A percentile compares a stretch with the other conserved stretches of the same genome.
Evolutionary conservation across 352 stramenopile species (phyloP).

Genomic region (Globisporangium rhizosaccharum): DNA sequence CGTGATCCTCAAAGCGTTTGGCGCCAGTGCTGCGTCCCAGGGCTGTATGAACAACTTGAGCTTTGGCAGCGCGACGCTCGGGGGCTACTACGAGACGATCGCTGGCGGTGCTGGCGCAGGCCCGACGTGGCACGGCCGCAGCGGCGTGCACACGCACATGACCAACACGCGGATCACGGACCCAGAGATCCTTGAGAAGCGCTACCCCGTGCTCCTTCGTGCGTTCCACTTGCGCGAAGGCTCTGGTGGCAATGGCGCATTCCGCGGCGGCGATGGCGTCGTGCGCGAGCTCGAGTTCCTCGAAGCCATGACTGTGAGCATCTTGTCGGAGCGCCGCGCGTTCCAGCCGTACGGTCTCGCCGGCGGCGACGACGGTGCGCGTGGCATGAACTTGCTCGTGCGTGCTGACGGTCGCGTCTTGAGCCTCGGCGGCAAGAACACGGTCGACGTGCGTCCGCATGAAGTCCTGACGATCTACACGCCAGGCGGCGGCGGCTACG

Average conservation of each 20-base stretch:
- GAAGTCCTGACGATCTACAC: constrained; percentile 95
- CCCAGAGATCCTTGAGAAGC: constrained; percentile 98
- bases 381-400: constrained; percentile 92
- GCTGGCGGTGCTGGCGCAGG: constrained; percentile 95
- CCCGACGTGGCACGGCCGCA: constrained; percentile 94
- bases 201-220: constrained; percentile 89
- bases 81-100: constrained; percentile 99
- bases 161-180: constrained; percentile 99
- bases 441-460: constrained; percentile 86
- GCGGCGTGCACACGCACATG: constrained; percentile 98
- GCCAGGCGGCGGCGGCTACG: constrained; percentile 95
- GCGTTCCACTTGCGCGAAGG: constrained; percentile 80
- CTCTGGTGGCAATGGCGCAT: constrained; percentile 90
- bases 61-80: constrained; percentile 93
- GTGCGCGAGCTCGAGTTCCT: constrained; percentile 96
- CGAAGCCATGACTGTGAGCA: constrained; percentile 93
- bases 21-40: constrained; percentile 94
- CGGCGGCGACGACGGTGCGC: constrained; percentile 86
- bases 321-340: constrained; percentile 94
- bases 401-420: constrained; percentile 58
- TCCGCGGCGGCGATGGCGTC: constrained; percentile 93
- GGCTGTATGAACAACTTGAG: constrained; percentile 99
- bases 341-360: constrained; percentile 94
- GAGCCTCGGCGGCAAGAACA: constrained; percentile 92
- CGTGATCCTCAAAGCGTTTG: constrained; percentile 97